These are phyloP conservation scores for Aspergillus bombycis DNA, from an alignment of 2,329 filamentous ascomycete species.

Conservation along the genomic window DNA sequence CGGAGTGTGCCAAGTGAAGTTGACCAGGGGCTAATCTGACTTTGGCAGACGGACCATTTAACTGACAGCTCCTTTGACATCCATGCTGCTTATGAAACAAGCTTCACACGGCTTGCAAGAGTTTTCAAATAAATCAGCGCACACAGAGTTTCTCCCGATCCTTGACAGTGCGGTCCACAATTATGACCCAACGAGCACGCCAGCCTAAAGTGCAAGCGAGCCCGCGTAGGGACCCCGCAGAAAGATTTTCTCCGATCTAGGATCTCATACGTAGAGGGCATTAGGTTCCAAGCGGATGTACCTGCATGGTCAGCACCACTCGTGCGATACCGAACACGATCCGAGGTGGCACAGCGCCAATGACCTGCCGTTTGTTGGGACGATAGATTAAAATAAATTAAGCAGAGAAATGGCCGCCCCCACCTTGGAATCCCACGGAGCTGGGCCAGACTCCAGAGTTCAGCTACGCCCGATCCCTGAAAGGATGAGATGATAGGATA, in stretches of 20 bases:
- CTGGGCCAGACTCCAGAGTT: constrained; percentile 1
- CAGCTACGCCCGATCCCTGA: constrained; percentile 5
- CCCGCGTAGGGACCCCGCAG: not conserved
- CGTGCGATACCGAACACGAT: constrained; percentile 2
- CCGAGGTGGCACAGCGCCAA: not conserved
- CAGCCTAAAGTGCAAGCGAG: not conserved
- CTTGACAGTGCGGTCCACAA: not conserved
- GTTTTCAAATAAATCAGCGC: not conserved
- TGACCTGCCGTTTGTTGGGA: not conserved
- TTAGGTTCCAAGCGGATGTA: not conserved
- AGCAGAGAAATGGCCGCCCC: not conserved
- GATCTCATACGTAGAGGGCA: not conserved
- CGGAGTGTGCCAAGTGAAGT: not conserved
- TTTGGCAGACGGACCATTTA: not conserved
- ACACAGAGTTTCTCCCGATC: not conserved
- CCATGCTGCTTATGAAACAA: not conserved
- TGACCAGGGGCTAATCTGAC: constrained; percentile 1
- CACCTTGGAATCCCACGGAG: not conserved
- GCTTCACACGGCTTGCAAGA: not conserved
- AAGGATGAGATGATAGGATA: not conserved
- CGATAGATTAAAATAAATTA: constrained; percentile 5
- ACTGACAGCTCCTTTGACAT: not conserved
- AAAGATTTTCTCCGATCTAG: not conserved
- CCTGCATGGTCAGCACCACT: constrained; percentile 2
- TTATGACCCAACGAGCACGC: not conserved